Base-by-base conservation (phyloP, 2,329 filamentous ascomycete species). In the Neophaeococcomyces mojaviensis region DNA sequence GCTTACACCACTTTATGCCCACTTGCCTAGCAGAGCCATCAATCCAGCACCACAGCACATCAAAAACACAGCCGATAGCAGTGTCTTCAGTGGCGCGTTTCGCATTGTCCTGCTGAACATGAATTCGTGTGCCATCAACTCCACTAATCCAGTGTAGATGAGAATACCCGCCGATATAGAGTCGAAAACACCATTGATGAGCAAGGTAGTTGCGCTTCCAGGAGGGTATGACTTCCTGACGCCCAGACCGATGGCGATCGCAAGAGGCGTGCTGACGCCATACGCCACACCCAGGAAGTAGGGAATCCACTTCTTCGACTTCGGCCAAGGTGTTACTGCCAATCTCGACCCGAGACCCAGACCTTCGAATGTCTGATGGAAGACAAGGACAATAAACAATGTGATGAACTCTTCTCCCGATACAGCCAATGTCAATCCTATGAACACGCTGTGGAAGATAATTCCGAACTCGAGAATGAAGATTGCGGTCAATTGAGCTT, bases 381-480 rank as follows among this genome's bases (percentile, higher is more conserved):
- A 95, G 55, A 88, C 79, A 5, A 82, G 68, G n/a, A 82, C 79
- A 42, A 80, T 69, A 62, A 81, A 82, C 2, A 82, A 69, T 0
- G 77, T 81, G 46, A 66, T 68, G 58, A 82, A 82, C 52, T 80
- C 78, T 0, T 64, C 56, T n/a, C 78, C 78, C 0, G 78, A 67
- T 2, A 81, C 78, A 4, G 77, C 78, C 18, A 82, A 78, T 0
- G 88, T 95, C 22, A 96, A 76, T 22, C 90, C 90, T 53, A 97
- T 90, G 66, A 96, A 94, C 59, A 96, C 76, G 54, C 85, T 90
- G 71, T 95, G 89, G 68, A 97, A 96, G 61, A 97, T 81, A 60
- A 97, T 86, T 51, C 89, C 90, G 56, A 96, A 96, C 59, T 97
- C 90, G 54, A 97, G 84, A 60, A 96, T 92, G 68, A 94, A 88